These are phyloP conservation scores for Auriscalpium microsporum DNA, from an alignment of 768 basidiomycete genomes.

Conservation along the genomic window DNA sequence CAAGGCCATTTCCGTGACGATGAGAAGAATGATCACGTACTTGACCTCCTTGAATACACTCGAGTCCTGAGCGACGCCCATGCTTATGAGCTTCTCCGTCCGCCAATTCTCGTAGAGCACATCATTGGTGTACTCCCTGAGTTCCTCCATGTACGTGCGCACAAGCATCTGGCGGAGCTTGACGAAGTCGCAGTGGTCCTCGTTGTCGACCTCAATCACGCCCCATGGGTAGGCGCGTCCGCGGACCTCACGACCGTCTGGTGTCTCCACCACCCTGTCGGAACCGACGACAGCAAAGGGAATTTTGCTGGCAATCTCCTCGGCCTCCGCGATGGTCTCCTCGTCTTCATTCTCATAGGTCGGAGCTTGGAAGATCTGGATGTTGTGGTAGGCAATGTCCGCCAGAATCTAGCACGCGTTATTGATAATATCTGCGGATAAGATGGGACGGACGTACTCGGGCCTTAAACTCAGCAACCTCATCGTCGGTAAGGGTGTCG, in stretches of 20 bases:
- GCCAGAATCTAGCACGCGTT: conserved; percentile 58
- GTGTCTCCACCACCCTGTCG: conserved; percentile 67
- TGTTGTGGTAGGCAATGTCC: conserved; percentile 92
- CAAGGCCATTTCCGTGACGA: neutral
- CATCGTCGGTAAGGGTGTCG: conserved; percentile 96
- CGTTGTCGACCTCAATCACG: conserved; percentile 98
- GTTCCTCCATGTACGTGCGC: conserved; percentile 98
- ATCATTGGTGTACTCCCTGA: conserved; percentile 94
- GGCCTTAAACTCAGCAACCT: conserved; percentile 87
- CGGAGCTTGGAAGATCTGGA: conserved; percentile 97
- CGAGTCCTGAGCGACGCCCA: conserved; percentile 98
- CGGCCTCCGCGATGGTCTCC: conserved; percentile 93
- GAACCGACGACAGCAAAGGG: conserved; percentile 98
- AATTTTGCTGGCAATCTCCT: conserved; percentile 97
- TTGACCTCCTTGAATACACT: conserved; percentile 99
- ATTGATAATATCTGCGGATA: neutral
- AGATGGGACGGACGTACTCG: conserved; percentile 43
- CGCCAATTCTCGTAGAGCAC: conserved; percentile 98
- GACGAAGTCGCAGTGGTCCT: conserved; percentile 98
- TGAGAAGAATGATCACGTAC: conserved; percentile 41
- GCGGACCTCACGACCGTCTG: conserved; percentile 87
- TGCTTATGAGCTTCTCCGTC: conserved; percentile 89
- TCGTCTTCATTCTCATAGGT: conserved; percentile 98
- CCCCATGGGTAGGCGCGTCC: conserved; percentile 98
- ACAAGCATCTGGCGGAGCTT: conserved; percentile 99